Base-by-base conservation (phyloP, 192 early-diverging fungal species). In the Mycoemilia scoparia region DNA sequence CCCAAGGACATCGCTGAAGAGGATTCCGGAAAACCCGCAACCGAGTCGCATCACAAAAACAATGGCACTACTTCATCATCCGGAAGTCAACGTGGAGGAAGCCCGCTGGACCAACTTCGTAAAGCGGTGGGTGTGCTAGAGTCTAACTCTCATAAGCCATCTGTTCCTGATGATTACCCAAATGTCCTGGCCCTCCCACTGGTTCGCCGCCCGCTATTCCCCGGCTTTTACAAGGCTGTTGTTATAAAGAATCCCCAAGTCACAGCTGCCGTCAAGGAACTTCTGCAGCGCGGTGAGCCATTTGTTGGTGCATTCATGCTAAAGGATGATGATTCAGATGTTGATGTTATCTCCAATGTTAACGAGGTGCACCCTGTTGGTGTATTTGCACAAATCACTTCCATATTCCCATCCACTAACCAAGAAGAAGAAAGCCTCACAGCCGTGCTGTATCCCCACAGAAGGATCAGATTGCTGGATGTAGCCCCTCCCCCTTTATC, bases 151-250 rank as follows among this genome's bases (percentile, higher is more conserved):
- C 67, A 76, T 46, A 78, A 77, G 45, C 77, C 77, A 8, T 70
- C 78, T 5, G 78, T 92, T 5, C 91, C 91, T 4, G 84, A 87
- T 24, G 72, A 78, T 28, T 96, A 92, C 47, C 84, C 93, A 4
- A 85, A 92, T 41, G 77, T 95, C 0, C 64, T 98, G 44, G 86
- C 88, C 13, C 67, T 97, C 20, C 93, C 93, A 0, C 80, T 97
- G 35, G 82, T 86, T 11, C 66, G 86, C 7, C 69, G 93, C 15
- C 89, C 89, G 12, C 58, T 97, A 14, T 97, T 97, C 43, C 93
- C 93, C 13, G 90, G 89, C 17, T 89, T 92, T 50, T 98, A 93
- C 67, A 98, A 98, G 63, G 85, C 90, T 4, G 77, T 98, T 16
- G 87, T 88, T 16, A 87, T 98, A 37, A 89, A 91, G 54, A 84